Evolutionary conservation across 2,329 filamentous ascomycete species (phyloP).

Genomic region (Sporothrix inflata): DNA sequence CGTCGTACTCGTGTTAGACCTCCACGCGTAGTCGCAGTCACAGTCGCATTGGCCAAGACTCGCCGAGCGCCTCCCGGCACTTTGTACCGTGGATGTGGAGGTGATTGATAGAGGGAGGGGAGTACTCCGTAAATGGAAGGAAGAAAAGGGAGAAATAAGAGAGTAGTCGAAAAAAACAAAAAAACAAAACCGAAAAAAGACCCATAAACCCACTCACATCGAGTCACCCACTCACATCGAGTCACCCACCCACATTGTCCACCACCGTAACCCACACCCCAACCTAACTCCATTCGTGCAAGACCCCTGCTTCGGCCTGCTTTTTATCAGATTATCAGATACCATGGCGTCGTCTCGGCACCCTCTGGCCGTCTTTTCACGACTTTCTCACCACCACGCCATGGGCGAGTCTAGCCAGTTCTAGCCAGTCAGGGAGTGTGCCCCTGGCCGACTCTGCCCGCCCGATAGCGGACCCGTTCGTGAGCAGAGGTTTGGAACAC

Average conservation of each 20-base stretch:
- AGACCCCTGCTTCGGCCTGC: background rate
- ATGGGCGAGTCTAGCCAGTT: background rate
- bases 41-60: background rate
- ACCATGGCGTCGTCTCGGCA: background rate
- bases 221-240: background rate
- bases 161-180: background rate
- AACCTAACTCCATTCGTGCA: slow-evolving; percentile 4
- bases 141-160: background rate
- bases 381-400: background rate
- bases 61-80: background rate
- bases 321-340: slow-evolving; percentile 11
- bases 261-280: background rate
- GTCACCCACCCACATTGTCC: background rate
- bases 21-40: background rate
- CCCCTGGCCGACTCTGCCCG: background rate
- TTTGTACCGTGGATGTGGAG: background rate
- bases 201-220: background rate
- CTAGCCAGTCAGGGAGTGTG: background rate
- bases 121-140: no score
- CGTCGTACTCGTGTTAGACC: background rate
- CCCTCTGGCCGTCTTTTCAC: no score
- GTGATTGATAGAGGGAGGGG: background rate
- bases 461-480: background rate
- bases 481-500: background rate
- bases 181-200: background rate